Base-by-base conservation (phyloP, 305 asterid genomes). In the Fraxinus paxiana region DNA sequence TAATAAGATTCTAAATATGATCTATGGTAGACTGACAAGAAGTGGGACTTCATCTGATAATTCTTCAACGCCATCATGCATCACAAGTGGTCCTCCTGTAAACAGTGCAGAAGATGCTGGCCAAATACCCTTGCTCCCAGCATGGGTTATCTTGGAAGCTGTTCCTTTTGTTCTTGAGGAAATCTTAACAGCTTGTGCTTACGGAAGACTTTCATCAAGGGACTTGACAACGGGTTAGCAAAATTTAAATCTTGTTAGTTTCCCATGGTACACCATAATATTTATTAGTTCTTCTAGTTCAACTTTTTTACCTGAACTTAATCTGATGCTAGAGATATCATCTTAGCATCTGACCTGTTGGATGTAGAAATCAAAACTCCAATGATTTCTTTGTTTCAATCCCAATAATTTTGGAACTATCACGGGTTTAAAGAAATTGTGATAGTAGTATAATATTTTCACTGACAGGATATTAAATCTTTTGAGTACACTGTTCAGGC, bases 111-210 rank as follows among this genome's bases (percentile, higher is more conserved):
- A 84, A 59, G 84, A 84, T 78, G 59, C 77, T 28, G 77, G 76
- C 48, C 84, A 67, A 31, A 70, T 33, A 34, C 82, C 54, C 43
- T 56, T 72, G 73, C 69, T 84, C 35, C 84, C 86, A 0, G 86
- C 86, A 24, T 84, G 86, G 86, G 84, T 76, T 41, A 46, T 84
- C 30, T 63, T 84, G 73, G 86, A 84, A 84, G 86, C 84, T 28
- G 81, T 80, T 77, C 86, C 84, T 1, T 76, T 84, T 56, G 84
- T 84, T 20, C 86, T 84, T 72, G 78, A 84, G 7, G 84, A 81
- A 75, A 75, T 79, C 33, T 75, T 84, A 15, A 80, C 84, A n/a
- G 86, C 86, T 48, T 72, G 78, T 77, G 84, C 82, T 13, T 81
- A 80, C 12, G 84, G 84, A 70, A 77, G 73, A 51, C 83, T 84